Base-by-base conservation (phyloP, 2,329 filamentous ascomycete species). In the Neonectria ditissima region DNA sequence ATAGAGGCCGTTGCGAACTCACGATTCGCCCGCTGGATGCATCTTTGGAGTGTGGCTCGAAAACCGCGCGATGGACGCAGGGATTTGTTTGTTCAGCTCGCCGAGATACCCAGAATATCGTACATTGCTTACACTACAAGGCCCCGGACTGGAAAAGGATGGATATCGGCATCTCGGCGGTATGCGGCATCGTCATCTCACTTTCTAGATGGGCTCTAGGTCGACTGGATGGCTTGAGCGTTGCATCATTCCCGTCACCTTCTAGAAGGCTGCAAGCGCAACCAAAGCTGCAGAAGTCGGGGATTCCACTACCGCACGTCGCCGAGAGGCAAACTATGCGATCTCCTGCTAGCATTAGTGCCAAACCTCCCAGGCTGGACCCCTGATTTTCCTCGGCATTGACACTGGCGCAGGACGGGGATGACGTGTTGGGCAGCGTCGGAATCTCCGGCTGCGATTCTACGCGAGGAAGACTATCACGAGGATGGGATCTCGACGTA, bases 231-330 rank as follows among this genome's bases (percentile, higher is more conserved):
- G 43, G 20, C 41, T 55, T 61, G 47, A 51, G 32, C 26, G 39
- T 60, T 45, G 62, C 30, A 45, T 65, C 56, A 62, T 66, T 65
- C 62, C 47, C 45, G 62, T 20, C 13, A 20, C 30, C 30, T 67
- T 65, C 65, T 60, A 65, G 65, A 67, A 67, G 45, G 37, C 22
- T 34, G 55, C 26, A 50, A 43, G 22, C 39, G 30, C 55, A 59
- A 54, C 51, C 45, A 54, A 60, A 37, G 55, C 41, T 65, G 44
- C 53, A 58, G 59, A 65, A 9, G 47, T 30, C 20, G 55, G 56
- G 44, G 44, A 20, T 55, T 62, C 57, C 56, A 65, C 62, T 24
- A 32, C 26, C 16, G 24, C 50, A 53, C 41, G 26, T 64, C 43
- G n/a, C 32, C 18, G 22, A 24, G 30, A 59, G 43, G 41, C 48